Evolutionary conservation across 176 grass and related monocot species (phyloP).

Genomic region (Oryza officinalis): DNA sequence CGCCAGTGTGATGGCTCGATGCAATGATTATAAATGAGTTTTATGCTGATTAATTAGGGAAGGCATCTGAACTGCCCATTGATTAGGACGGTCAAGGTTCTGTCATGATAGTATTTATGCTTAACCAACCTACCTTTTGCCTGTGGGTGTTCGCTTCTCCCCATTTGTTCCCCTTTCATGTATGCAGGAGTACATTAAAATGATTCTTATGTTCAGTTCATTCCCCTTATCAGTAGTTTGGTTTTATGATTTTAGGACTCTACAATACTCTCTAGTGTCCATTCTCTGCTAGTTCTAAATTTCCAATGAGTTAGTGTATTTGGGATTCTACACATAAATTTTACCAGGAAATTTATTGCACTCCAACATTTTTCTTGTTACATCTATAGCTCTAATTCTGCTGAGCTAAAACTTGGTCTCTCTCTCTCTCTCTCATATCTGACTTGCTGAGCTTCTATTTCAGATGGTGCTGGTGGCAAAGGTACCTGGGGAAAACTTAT

Average conservation of each 20-base stretch:
- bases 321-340: neutral
- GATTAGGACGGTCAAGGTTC: neutral
- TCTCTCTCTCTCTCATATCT: slow-evolving; percentile 15
- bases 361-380: neutral
- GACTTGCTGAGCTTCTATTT: slow-evolving; percentile 35
- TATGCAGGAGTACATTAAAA: neutral
- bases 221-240: neutral
- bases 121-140: neutral
- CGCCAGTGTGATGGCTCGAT: neutral
- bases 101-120: neutral
- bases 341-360: neutral
- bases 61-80: neutral
- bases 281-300: neutral
- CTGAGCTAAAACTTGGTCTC: neutral
- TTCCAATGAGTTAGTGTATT: neutral
- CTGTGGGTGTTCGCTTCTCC: neutral
- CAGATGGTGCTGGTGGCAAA: slow-evolving; percentile 97
- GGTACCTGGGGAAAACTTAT: slow-evolving; percentile 92
- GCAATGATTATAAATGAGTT: neutral
- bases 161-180: neutral
- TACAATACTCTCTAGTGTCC: neutral
- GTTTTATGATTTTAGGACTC: neutral
- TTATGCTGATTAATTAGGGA: neutral
- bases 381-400: slow-evolving; percentile 5
- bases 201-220: neutral